These are phyloP conservation scores for Nitzschia sp. DNA, from an alignment of 108 stramenopile species.

Conservation along the genomic window DNA sequence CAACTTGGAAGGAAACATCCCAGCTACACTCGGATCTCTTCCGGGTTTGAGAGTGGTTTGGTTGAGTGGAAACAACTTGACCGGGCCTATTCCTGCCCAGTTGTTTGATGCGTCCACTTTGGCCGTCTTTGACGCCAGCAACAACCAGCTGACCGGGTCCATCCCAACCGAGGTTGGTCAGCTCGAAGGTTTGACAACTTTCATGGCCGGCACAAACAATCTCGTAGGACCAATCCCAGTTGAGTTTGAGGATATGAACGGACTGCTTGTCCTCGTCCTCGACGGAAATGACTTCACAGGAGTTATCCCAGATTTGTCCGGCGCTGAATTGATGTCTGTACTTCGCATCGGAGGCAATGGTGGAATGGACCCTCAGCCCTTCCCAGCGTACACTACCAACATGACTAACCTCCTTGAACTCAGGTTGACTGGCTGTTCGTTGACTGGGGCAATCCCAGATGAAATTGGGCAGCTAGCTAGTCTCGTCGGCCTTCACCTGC, in stretches of 20 bases:
- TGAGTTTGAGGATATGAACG: conserved; percentile 27
- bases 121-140: background rate
- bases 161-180: conserved; percentile 39
- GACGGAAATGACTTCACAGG: conserved; percentile 20
- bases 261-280: background rate
- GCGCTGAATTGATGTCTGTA: background rate
- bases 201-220: conserved; percentile 12
- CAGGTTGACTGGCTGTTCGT: conserved; percentile 8
- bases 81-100: conserved; percentile 17
- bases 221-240: conserved; percentile 42
- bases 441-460: conserved; percentile 27
- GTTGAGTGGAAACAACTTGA: conserved; percentile 16
- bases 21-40: conserved; percentile 41
- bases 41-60: background rate
- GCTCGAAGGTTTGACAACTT: background rate
- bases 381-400: conserved; percentile 12
- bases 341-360: background rate
- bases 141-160: conserved; percentile 37
- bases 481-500: conserved; percentile 53
- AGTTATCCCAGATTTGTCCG: conserved; percentile 15
- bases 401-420: conserved; percentile 15
- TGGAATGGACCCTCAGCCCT: conserved; percentile 8
- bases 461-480: conserved; percentile 12
- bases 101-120: conserved; percentile 12
- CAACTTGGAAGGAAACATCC: conserved; percentile 45